Evolutionary conservation across 1,284 basidiomycete genomes (phyloP), one percentile per base, ranked within the genome.

Genomic region (Leccinum subrobustum): DNA sequence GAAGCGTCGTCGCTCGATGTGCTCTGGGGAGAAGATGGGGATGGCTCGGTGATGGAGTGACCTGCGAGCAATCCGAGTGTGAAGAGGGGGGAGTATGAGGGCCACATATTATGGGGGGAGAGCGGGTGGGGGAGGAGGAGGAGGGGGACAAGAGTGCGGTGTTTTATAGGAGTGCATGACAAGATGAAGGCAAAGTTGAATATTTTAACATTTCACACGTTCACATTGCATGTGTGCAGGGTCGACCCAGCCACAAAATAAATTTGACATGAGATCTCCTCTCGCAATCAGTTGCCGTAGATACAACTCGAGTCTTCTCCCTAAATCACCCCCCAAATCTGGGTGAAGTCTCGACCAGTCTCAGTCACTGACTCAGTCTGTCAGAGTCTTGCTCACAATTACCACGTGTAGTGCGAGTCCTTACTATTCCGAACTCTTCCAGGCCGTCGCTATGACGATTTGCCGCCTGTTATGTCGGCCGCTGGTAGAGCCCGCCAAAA

Each of bases 21-120:
- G n/a, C 37, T 37, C 18, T 53, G 12, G 39, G 23, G 7, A 20
- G 33, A 3, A 2, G 42, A 20, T 0, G 42, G 42, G 3, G 16
- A 35, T 6, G 42, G 42, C 9, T 44, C 42, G 2, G 31, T 1
- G 50, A 48, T 29, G 29, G 31, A 37, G 18, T 35, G 60, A 1
- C 71, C 70, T 0, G 72, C 67, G 5, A 75, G 63, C 8, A 72
- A 54, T 3, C 73, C 71, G 6, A 55, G 54, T 0, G 73, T 72
- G 66, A 72, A 72, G 54, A 72, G 62, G 39, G 71, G 71, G 0
- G 71, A 72, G 33, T 72, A 72, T 12, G 70, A 72, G 1, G 70
- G 47, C 31, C 63, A 53, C 55, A 70, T 70, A 67, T 70, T 54
- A 52, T 20, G 20, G 48, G 4, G 37, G 2, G 33, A 20, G 14